phyloP scores from a whole-genome alignment of 164 flowering plant genomes.

The Saururus chinensis region DNA sequence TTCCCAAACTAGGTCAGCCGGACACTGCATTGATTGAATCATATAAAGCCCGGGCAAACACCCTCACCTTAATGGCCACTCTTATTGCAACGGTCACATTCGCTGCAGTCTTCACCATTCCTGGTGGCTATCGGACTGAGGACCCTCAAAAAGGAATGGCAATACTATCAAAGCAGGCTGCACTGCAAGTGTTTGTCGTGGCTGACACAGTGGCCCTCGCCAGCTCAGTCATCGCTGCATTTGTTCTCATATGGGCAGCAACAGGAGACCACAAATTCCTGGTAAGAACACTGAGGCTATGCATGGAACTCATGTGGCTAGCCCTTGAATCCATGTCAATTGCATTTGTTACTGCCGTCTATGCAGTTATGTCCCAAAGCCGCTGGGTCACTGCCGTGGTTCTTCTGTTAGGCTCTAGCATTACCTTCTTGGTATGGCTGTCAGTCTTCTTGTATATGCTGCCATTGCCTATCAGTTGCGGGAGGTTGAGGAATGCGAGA shows the following conservation, averaged over 20 bases:
- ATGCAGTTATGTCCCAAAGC: background rate
- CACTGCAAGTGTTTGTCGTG: slow-evolving; percentile 14
- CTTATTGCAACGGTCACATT: slow-evolving; percentile 23
- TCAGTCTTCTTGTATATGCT: background rate
- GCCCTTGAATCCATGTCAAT: background rate
- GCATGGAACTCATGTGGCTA: background rate
- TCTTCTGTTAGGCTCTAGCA: background rate
- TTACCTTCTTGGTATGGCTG: background rate
- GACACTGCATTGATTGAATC: background rate
- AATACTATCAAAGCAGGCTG: background rate
- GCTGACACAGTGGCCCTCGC: slow-evolving; percentile 5
- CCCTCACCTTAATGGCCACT: slow-evolving; percentile 10
- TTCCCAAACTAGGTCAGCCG: background rate
- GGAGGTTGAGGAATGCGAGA: background rate
- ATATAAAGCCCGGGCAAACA: slow-evolving; percentile 5
- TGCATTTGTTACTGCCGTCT: background rate
- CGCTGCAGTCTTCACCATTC: slow-evolving; percentile 18
- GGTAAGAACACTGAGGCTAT: background rate
- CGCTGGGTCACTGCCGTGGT: background rate
- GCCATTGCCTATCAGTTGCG: background rate
- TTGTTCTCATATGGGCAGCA: slow-evolving; percentile 5
- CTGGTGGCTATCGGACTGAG: slow-evolving; percentile 15
- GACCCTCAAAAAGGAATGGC: slow-evolving; percentile 8
- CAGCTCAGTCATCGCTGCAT: slow-evolving; percentile 4
- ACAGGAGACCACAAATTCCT: slow-evolving; percentile 2